Percentiles rank a stretch among this genome's conserved stretches.
Evolutionary conservation across 257 asterid genomes (phyloP).

Genomic region (Solanum piurae): DNA sequence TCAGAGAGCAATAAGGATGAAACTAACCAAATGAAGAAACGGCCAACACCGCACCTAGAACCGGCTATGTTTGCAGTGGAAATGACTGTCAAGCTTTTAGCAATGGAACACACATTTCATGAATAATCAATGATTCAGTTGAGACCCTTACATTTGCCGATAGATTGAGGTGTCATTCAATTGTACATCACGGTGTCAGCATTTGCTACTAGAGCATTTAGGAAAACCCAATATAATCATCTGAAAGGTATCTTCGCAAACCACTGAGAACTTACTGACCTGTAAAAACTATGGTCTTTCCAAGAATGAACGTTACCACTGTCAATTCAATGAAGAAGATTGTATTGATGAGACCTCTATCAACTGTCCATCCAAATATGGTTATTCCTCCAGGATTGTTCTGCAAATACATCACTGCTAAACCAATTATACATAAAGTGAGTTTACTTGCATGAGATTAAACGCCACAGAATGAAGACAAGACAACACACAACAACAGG

Average conservation of each 20-base stretch:
- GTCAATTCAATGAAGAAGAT: slow-evolving; percentile 64
- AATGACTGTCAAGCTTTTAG: background rate
- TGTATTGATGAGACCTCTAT: slow-evolving; percentile 72
- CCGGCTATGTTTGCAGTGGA: background rate
- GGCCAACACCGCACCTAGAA: background rate
- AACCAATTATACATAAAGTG: background rate
- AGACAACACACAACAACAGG: background rate
- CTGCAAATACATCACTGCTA: slow-evolving; percentile 78
- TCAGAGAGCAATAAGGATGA: background rate
- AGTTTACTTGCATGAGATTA: background rate
- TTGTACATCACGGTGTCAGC: background rate
- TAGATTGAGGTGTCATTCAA: background rate
- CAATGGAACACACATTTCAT: background rate
- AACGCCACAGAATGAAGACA: background rate
- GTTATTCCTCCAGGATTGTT: slow-evolving; percentile 78
- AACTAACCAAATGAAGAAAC: background rate
- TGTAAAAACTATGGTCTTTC: slow-evolving; percentile 47
- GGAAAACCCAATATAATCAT: background rate
- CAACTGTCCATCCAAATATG: slow-evolving; percentile 81
- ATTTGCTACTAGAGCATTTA: background rate
- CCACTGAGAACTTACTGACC: background rate
- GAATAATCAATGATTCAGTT: background rate
- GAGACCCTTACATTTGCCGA: background rate
- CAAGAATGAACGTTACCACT: slow-evolving; percentile 54
- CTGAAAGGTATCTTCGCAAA: background rate